Evolutionary conservation across 371 early-diverging fungal genomes (phyloP).

Genomic region (Sporodiniella umbellata): DNA sequence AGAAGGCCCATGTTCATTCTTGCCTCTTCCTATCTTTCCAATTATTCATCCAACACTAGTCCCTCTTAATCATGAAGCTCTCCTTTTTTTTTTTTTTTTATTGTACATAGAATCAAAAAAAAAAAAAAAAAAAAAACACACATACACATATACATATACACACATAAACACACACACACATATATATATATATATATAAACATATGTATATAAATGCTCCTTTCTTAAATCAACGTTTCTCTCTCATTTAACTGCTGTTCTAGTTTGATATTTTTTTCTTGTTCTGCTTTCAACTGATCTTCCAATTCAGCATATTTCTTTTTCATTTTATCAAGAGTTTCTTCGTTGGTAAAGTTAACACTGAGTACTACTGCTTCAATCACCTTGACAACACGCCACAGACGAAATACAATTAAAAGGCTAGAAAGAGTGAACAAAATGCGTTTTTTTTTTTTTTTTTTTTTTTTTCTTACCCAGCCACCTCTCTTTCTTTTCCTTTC

Average conservation of each 20-base stretch:
- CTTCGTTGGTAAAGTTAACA: slow-evolving; percentile 27
- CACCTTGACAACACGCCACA: slow-evolving; percentile 49
- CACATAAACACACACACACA: too few relatives aligned
- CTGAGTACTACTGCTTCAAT: slow-evolving; percentile 42
- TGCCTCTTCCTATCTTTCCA: slow-evolving; percentile 24
- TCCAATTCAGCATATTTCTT: slow-evolving; percentile 22
- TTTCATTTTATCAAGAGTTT: slow-evolving; percentile 17
- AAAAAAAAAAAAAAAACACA: too few relatives aligned
- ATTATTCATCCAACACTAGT: slow-evolving; percentile 8
- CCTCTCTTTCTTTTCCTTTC: slow-evolving; percentile 48
- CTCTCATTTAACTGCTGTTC: slow-evolving; percentile 6
- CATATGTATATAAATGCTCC: not conserved
- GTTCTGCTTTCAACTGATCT: slow-evolving; percentile 20
- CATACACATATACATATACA: too few relatives aligned
- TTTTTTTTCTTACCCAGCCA: slow-evolving; percentile 35
- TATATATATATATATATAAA: too few relatives aligned
- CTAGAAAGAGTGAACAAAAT: slow-evolving; percentile 10
- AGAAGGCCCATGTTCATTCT: slow-evolving; percentile 27
- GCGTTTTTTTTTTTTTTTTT: not conserved
- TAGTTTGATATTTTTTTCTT: slow-evolving; percentile 15
- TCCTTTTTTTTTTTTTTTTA: too few relatives aligned
- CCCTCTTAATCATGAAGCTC: too few relatives aligned
- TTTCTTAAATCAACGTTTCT: too few relatives aligned
- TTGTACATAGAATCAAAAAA: too few relatives aligned
- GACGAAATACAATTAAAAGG: slow-evolving; percentile 42